Base-by-base conservation (phyloP, 2,329 filamentous ascomycete species). In the Colletotrichum godetiae region DNA sequence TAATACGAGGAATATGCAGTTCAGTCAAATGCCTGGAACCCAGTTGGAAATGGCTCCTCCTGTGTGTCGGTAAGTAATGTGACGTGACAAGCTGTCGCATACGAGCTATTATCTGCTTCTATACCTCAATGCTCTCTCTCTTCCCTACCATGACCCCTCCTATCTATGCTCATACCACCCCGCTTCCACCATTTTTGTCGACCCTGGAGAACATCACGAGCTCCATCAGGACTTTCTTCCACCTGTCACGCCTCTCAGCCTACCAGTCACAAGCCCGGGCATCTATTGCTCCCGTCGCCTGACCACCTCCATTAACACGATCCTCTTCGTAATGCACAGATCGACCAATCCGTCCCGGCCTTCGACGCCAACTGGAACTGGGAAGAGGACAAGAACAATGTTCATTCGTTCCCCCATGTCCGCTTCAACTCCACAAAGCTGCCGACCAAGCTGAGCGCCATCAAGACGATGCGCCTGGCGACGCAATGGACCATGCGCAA, bases 391-490 rank as follows among this genome's bases (percentile, higher is more conserved):
- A 74, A 76, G 7, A 73, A 74, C 22, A 74, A 75, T 6, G 80
- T 81, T 29, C 79, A 81, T 64, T 81, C 80, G 4, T 81, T 78
- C 73, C 80, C 80, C 67, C 80, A 81, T 75, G 80, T 81, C 52
- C 80, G 80, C 57, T 76, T 81, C 61, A 76, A 76, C 33, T 75
- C 77, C 57, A 74, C 73, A 7, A 68, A 75, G 37, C 76, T 81
- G 15, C 79, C 80, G 13, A 75, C 75, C 24, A 60, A 76, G 73
- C 67, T 81, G 68, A 76, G 77, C 56, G 79, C 77, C 74, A 79
- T 81, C 66, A 77, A 78, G 60, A 70, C 77, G 62, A 72, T 81
- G 46, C 67, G 68, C 19, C 74, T 81, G 61, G 73, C 75, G 53
- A 76, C 76, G 31, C 65, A 78, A 46, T 81, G 80, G 80, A 77